phyloP scores from a whole-genome alignment of 495 filamentous ascomycete genomes.

The Lepidopterella palustris region DNA sequence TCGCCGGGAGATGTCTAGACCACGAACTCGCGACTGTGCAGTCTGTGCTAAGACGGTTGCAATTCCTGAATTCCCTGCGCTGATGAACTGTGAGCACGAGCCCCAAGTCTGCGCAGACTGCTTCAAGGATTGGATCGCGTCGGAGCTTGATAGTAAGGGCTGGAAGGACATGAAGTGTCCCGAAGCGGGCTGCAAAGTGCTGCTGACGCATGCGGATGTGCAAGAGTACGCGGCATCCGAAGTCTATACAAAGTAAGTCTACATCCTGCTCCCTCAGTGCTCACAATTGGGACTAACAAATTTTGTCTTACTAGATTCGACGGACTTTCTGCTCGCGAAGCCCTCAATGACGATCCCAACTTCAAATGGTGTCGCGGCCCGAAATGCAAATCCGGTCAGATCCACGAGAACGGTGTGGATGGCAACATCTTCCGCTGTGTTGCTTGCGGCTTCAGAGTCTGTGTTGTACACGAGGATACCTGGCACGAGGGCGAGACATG shows the following conservation, averaged over 20 bases:
- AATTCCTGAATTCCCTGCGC: constrained; percentile 10
- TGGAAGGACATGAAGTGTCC: constrained; percentile 25
- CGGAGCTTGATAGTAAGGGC: constrained; percentile 12
- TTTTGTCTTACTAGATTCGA: constrained; percentile 28
- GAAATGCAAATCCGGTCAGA: constrained; percentile 37
- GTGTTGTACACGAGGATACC: constrained; percentile 33
- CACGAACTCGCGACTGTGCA: constrained; percentile 13
- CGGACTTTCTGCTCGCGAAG: constrained; percentile 15
- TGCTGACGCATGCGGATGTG: constrained; percentile 14
- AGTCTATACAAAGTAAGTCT: constrained; percentile 11
- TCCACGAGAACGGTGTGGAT: constrained; percentile 26
- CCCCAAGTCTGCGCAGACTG: constrained; percentile 15
- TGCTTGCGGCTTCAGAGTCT: constrained; percentile 37
- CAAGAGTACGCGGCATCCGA: constrained; percentile 15
- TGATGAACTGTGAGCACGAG: constrained; percentile 15
- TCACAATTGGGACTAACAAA: neutral
- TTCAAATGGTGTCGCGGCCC: constrained; percentile 38
- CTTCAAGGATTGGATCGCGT: constrained; percentile 16
- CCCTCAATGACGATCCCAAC: constrained; percentile 32
- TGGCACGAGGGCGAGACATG: constrained; percentile 42
- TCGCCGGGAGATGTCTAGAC: neutral
- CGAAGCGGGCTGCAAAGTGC: constrained; percentile 7
- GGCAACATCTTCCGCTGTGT: constrained; percentile 35
- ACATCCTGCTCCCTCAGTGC: constrained; percentile 1
- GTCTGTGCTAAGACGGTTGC: constrained; percentile 16